A percentile compares a stretch with the other conserved stretches of the same genome.
Conservation (phyloP, 306 rosid genomes). For the Nissolia schottii region DNA sequence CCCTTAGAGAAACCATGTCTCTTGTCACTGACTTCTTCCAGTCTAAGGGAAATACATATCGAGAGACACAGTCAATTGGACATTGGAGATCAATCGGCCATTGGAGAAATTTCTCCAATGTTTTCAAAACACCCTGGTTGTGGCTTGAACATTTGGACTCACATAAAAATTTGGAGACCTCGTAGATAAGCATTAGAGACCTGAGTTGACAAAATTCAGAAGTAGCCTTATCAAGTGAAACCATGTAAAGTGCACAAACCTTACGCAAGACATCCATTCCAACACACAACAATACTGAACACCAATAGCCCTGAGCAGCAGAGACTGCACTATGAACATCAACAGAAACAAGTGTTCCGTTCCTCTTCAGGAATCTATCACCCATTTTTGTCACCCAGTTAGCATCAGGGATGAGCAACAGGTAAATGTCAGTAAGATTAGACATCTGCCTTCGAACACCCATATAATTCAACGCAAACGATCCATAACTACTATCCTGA, state of each 20-base stretch:
- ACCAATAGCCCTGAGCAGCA: conserved; percentile 37
- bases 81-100: too few species aligned
- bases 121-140: neutral
- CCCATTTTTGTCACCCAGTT: conserved; percentile 38
- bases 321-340: conserved; percentile 25
- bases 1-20: conserved; percentile 33
- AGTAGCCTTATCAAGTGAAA: neutral
- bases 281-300: conserved; percentile 32
- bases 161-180: conserved; percentile 35
- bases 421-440: neutral
- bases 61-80: conserved; percentile 13
- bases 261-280: conserved; percentile 37
- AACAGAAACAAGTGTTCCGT: conserved; percentile 30
- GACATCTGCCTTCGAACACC: conserved; percentile 36
- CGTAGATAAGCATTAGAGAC: conserved; percentile 28
- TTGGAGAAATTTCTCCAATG: neutral
- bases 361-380: neutral
- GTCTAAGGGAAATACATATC: conserved; percentile 30
- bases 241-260: conserved; percentile 23
- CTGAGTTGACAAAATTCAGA: conserved; percentile 6
- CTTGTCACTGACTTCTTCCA: conserved; percentile 24
- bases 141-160: conserved; percentile 17
- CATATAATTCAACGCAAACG: conserved; percentile 40
- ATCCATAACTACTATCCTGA: conserved; percentile 6
- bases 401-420: conserved; percentile 42